Evolutionary conservation across 1,284 basidiomycete genomes (phyloP), one percentile per base, ranked within the genome.

Genomic region (Athelia sp.): DNA sequence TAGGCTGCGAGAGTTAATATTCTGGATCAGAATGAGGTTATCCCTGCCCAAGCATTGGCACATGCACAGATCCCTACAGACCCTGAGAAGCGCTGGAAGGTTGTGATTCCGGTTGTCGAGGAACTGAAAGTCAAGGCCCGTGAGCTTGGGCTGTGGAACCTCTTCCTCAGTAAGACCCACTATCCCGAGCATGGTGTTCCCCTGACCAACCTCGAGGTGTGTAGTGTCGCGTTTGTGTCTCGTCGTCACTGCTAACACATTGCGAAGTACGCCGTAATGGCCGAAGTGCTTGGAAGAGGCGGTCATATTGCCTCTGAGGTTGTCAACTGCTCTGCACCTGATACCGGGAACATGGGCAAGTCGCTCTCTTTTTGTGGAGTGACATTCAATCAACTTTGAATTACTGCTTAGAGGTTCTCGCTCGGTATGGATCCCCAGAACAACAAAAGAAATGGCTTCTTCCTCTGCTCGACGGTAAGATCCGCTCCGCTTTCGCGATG

Each of bases 271-370:
- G 93, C 90, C 44, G 87, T 98, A 36, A 96, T 98, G 84, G 94
- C 94, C 36, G 96, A 99, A 70, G 72, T 98, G 52, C 82, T 97
- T 58, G 96, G 95, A 11, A 82, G 93, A 54, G 83, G 78, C 34
- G 84, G 87, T 4, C 85, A 85, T 58, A 73, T 94, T 46, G 89
- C 85, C n/a, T 82, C 93, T 26, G 87, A 97, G 70, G 80, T 80
- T 21, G 84, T 90, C 54, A 98, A 98, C 64, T 98, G 94, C 69
- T 84, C 93, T 35, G 94, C 94, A 4, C 94, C 94, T 19, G 94
- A 98, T 68, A 98, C 95, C 2, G 94, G 94, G 10, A 94, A 95
- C 64, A 95, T 95, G 91, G 91, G 90, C 90, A 55, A 48, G 75
- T 65, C 34, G n/a, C 45, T 13, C 19, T 47, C 26, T 31, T 44